Evolutionary conservation across 2,329 filamentous ascomycete genomes (phyloP).

Genomic region (Tothia fuscella): DNA sequence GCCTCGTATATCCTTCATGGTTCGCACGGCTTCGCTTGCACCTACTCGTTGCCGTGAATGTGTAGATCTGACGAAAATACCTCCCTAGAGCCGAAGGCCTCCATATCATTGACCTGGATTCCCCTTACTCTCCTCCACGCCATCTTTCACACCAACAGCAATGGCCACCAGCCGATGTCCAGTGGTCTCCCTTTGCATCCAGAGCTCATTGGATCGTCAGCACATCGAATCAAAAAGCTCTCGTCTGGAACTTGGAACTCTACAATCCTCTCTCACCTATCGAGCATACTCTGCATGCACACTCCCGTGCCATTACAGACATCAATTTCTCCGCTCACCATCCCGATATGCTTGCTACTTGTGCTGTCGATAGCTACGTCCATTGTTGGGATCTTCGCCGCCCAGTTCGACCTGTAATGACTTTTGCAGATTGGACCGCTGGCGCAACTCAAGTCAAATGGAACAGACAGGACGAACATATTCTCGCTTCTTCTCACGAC

Average conservation of each 20-base stretch:
- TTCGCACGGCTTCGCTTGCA: not conserved
- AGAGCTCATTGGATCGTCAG: slow-evolving; percentile 90
- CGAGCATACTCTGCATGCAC: slow-evolving; percentile 77
- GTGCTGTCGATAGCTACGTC: slow-evolving; percentile 84
- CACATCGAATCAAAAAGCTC: slow-evolving; percentile 84
- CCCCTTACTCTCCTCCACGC: slow-evolving; percentile 73
- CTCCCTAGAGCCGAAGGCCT: slow-evolving; percentile 62
- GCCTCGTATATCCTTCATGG: not conserved
- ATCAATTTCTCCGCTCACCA: slow-evolving; percentile 94
- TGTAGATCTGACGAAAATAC: slow-evolving; percentile 7
- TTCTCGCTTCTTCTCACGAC: slow-evolving; percentile 85
- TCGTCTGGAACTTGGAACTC: slow-evolving; percentile 85
- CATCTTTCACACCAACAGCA: slow-evolving; percentile 75
- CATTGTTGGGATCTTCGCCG: slow-evolving; percentile 82
- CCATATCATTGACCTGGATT: slow-evolving; percentile 85
- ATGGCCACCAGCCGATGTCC: slow-evolving; percentile 93
- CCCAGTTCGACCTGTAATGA: slow-evolving; percentile 60
- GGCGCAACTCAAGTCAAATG: slow-evolving; percentile 93
- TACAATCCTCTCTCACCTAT: slow-evolving; percentile 62
- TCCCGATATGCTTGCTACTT: slow-evolving; percentile 78
- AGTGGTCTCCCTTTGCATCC: slow-evolving; percentile 88
- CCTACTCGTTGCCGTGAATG: not conserved
- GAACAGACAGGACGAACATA: slow-evolving; percentile 75
- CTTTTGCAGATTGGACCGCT: slow-evolving; percentile 86
- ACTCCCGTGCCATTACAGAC: slow-evolving; percentile 82